Base-by-base conservation (phyloP, 208 protist species). In the Leishmania tropica region DNA sequence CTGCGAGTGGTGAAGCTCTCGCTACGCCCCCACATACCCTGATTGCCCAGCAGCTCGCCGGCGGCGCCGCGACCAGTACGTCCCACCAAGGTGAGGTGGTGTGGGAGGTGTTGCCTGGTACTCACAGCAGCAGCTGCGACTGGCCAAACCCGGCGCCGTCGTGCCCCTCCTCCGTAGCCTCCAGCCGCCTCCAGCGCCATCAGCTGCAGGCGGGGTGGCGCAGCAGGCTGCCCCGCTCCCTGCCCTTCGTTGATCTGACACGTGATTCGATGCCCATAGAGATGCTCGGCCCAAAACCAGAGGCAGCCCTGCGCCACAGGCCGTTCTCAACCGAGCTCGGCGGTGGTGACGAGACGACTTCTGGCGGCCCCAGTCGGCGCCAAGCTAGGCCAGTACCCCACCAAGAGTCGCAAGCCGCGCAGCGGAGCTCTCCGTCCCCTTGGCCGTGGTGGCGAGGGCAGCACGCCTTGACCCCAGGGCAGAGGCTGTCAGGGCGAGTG, bases 181-280 rank as follows among this genome's bases (percentile, higher is more conserved):
- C 81, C 11, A 75, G 51, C 72, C 75, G 45, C 47, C 73, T 81
- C 45, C 81, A 81, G 64, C 48, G 17, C 24, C 81, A 79, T 35
- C 81, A 81, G 62, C 77, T 73, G 48, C 81, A 81, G 72, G 54
- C 77, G 48, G 81, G 77, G 35, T 81, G 47, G 11, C 81, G 81
- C 77, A 85, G 77, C 35, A 28, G 71, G 71, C 64, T 85, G 37
- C 77, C 81, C 3, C 81, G 81, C 53, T 75, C 77, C 13, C n/a
- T 85, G 70, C 48, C 76, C 35, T 80, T 73, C 21, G 64, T 58
- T 0, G 19, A 51, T 5, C 40, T 78, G 51, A 81, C 81, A 28
- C 81, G 64, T 28, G 76, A 81, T 37, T 60, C 81, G 3, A 40
- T 75, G 11, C 21, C 51, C 1, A 21, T 47, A 28, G 35, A 40